Evolutionary conservation across 2,329 filamentous ascomycete species (phyloP).

Genomic region (Aschersonia sp.): DNA sequence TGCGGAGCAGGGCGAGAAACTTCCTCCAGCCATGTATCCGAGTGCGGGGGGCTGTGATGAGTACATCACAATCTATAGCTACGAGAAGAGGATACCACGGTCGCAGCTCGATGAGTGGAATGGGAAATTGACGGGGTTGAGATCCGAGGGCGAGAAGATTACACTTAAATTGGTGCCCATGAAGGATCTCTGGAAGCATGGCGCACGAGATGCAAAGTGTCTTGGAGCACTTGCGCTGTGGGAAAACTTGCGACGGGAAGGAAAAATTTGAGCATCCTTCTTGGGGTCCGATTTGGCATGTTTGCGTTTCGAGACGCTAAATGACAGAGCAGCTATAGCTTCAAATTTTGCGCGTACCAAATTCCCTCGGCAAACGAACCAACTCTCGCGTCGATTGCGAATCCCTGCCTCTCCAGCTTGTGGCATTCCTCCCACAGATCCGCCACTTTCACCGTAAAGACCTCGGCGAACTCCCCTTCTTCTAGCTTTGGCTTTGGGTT

Average conservation of each 20-base stretch:
- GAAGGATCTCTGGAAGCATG: conserved; percentile 34
- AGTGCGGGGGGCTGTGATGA: conserved; percentile 43
- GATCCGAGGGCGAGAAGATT: conserved; percentile 33
- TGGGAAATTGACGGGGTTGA: conserved; percentile 37
- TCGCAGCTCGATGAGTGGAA: conserved; percentile 32
- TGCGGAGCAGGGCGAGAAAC: no score
- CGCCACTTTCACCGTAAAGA: conserved; percentile 52
- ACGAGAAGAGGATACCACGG: no score
- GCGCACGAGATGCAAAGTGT: conserved; percentile 43
- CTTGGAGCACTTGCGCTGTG: conserved; percentile 43
- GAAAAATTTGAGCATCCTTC: conserved; percentile 16
- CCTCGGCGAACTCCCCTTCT: conserved; percentile 72
- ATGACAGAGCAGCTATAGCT: conserved; percentile 15
- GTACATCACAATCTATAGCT: conserved; percentile 37
- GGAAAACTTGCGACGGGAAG: conserved; percentile 36
- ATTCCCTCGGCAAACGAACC: conserved; percentile 68
- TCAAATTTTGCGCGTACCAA: conserved; percentile 49
- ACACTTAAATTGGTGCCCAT: conserved; percentile 39
- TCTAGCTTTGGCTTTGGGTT: conserved; percentile 56
- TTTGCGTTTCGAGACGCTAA: no score
- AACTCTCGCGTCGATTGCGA: conserved; percentile 65
- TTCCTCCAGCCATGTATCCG: no score
- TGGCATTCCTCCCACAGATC: conserved; percentile 53
- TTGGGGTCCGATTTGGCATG: no score
- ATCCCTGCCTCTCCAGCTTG: conserved; percentile 53